These are phyloP conservation scores for Trypanosoma theileri DNA, from an alignment of 208 protist species.

Conservation along the genomic window DNA sequence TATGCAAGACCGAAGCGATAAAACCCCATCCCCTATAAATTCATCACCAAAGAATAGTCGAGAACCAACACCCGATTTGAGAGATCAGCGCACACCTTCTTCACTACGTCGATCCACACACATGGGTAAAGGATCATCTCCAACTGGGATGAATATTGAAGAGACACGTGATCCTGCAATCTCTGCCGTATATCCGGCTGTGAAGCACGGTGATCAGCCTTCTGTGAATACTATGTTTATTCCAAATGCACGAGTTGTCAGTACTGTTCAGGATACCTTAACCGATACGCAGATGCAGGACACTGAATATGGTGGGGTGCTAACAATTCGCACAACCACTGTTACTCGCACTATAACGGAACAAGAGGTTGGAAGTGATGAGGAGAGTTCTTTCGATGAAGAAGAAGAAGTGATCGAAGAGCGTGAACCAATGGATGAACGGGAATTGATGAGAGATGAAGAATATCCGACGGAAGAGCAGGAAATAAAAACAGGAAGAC, in stretches of 20 bases:
- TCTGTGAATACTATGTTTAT: slow-evolving; percentile 50
- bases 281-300: slow-evolving; percentile 71
- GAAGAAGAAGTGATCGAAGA: slow-evolving; percentile 25
- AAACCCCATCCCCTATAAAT: no score
- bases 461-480: not conserved
- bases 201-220: slow-evolving; percentile 25
- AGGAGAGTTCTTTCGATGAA: slow-evolving; percentile 45
- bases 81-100: not conserved
- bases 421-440: not conserved
- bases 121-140: not conserved
- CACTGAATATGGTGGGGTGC: slow-evolving; percentile 39
- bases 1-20: no score
- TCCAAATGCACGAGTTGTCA: slow-evolving; percentile 48
- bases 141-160: not conserved
- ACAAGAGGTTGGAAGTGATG: slow-evolving; percentile 52
- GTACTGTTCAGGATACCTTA: slow-evolving; percentile 63
- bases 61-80: not conserved
- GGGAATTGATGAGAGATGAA: not conserved
- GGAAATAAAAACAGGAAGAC: not conserved
- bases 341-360: slow-evolving; percentile 70
- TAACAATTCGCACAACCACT: slow-evolving; percentile 68
- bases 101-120: not conserved
- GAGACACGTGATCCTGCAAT: not conserved
- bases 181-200: slow-evolving; percentile 34
- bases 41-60: not conserved